Conservation (phyloP, 352 stramenopile species). For the Globisporangium radiosum region DNA sequence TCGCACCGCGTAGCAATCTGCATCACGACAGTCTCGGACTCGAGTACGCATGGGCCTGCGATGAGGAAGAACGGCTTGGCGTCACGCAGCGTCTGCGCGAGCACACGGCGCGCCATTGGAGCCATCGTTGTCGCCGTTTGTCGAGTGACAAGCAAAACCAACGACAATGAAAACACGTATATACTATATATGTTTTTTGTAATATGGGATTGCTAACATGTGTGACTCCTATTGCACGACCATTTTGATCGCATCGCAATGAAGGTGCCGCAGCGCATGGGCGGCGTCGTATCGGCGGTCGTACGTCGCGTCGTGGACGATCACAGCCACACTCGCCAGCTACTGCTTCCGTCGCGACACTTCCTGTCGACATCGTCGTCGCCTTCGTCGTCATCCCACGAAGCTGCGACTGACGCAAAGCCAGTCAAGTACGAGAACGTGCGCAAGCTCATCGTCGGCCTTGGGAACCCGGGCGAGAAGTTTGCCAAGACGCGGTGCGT, state of each 20-base stretch:
- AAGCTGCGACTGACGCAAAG: not conserved
- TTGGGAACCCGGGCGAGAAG: slow-evolving; percentile 82
- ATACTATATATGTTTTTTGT: no score
- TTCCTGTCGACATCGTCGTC: not conserved
- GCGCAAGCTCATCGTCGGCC: slow-evolving; percentile 77
- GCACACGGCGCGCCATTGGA: slow-evolving; percentile 31
- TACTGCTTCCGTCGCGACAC: not conserved
- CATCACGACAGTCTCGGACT: slow-evolving; percentile 65
- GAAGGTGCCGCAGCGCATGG: slow-evolving; percentile 7
- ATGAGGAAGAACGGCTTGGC: slow-evolving; percentile 82
- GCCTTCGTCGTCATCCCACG: not conserved
- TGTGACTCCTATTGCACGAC: not conserved
- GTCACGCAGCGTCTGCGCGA: slow-evolving; percentile 46
- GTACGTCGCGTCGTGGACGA: not conserved
- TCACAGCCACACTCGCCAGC: not conserved
- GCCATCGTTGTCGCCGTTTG: no score
- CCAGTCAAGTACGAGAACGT: slow-evolving; percentile 53
- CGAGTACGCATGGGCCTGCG: slow-evolving; percentile 72
- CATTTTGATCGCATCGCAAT: not conserved
- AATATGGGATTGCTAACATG: no score
- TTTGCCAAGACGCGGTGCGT: slow-evolving; percentile 65
- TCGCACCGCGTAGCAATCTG: slow-evolving; percentile 55
- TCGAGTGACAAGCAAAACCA: not conserved
- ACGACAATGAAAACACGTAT: not conserved
- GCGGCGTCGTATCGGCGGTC: slow-evolving; percentile 2